These are phyloP conservation scores for Nannochloropsis granulata DNA, from an alignment of 108 stramenopile species.

Conservation along the genomic window DNA sequence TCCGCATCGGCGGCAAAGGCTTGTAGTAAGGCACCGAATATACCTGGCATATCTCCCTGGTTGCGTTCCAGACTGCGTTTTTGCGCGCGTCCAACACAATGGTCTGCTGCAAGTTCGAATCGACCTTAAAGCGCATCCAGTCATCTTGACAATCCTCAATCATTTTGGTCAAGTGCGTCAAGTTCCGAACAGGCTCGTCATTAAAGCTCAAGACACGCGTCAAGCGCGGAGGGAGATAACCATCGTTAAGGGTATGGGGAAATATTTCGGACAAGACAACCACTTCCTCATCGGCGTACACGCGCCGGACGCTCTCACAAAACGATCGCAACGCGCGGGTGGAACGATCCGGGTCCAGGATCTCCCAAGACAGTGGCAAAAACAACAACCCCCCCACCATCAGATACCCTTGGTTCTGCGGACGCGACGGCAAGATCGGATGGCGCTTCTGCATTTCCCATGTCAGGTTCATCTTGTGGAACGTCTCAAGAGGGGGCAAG, in stretches of 20 bases:
- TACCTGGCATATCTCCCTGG: not conserved
- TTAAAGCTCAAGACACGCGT: not conserved
- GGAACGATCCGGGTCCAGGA: not conserved
- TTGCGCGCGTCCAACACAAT: not conserved
- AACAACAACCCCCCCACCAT: slow-evolving; percentile 25
- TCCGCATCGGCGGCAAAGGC: not conserved
- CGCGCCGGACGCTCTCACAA: not conserved
- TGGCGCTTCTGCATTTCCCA: not conserved
- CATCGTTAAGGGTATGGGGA: not conserved
- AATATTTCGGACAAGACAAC: slow-evolving; percentile 4
- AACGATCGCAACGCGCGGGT: not conserved
- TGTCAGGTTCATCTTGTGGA: not conserved
- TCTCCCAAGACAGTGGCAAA: not conserved
- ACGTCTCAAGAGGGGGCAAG: not conserved
- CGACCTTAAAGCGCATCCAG: not conserved
- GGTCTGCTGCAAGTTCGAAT: not conserved
- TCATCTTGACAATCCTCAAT: not conserved
- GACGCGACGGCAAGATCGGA: not conserved
- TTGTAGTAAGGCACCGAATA: not conserved
- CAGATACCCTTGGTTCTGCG: slow-evolving; percentile 2
- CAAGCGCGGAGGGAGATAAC: not conserved
- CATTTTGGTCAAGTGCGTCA: not conserved
- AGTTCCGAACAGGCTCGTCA: not conserved
- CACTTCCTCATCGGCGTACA: not conserved
- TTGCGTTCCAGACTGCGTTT: not conserved